phyloP scores from a whole-genome alignment of 768 basidiomycete genomes.

The Sarcomyxa edulis region DNA sequence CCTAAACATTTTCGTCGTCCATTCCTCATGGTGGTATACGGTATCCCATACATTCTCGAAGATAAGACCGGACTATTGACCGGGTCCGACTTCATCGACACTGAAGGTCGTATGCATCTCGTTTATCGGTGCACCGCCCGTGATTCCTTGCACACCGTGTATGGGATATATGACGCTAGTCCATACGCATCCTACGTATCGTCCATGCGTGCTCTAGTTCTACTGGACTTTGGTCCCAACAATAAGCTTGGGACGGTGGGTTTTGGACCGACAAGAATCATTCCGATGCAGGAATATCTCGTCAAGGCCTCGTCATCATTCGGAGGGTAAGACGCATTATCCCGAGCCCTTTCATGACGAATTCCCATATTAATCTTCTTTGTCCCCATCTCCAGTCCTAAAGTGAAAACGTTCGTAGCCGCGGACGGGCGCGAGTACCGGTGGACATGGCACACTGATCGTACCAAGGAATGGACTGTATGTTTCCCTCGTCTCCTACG shows the following conservation, averaged over 20 bases:
- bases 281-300: conserved; percentile 50
- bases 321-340: conserved; percentile 36
- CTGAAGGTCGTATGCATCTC: conserved; percentile 55
- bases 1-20: background rate
- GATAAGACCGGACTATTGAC: conserved; percentile 51
- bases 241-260: conserved; percentile 49
- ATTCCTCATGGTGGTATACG: conserved; percentile 38
- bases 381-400: conserved; percentile 26
- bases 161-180: conserved; percentile 46
- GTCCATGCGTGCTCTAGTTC: conserved; percentile 31
- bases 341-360: conserved; percentile 1
- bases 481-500: conserved; percentile 15
- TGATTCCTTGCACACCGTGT: conserved; percentile 36
- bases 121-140: conserved; percentile 42
- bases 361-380: conserved; percentile 1
- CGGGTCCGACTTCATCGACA: conserved; percentile 56
- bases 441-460: conserved; percentile 47
- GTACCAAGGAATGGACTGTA: conserved; percentile 63
- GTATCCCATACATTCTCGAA: conserved; percentile 59
- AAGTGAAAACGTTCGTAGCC: conserved; percentile 46
- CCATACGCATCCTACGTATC: conserved; percentile 18
- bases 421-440: conserved; percentile 57
- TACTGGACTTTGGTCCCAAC: conserved; percentile 45
- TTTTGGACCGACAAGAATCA: conserved; percentile 25
- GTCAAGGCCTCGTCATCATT: conserved; percentile 27